Base-by-base conservation (phyloP, 352 stramenopile genomes). In the Phytophthora kernoviae region DNA sequence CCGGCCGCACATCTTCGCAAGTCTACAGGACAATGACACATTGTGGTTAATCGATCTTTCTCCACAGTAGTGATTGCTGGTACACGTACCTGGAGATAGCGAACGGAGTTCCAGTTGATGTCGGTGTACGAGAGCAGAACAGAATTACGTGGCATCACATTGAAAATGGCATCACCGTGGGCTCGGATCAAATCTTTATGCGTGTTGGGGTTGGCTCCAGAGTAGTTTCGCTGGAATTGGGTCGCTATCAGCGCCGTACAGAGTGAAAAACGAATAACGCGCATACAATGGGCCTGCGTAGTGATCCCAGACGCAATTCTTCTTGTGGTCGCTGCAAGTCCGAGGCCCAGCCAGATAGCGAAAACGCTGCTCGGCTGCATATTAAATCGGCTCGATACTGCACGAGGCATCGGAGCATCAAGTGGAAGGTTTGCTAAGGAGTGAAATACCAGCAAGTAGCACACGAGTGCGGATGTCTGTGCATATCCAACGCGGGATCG, bases 401-500 rank as follows among this genome's bases (percentile, higher is more conserved):
- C 94, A 27, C 81, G 96, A 8, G 97, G 68, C 14, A 98, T 87
- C 5, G 73, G 66, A 34, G 96, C 63, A 27, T 71, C 64, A 3
- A 98, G 73, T 5, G 94, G 94, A 22, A 98, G 68, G 60, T 98
- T 98, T 7, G 90, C 83, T 7, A 98, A 75, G 2, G 77, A 78
- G 66, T 98, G 91, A 65, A 98, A 98, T 0, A 97, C 73, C 4
- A 87, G 12, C 17, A 98, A 40, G 62, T 98, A 98, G 37, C 92
- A 83, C 1, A 68, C 14, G 2, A 96, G 67, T 0, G 73, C 63
- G 26, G 73, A 68, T 6, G 90, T 4, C 1, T 97, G 73, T 1
- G 77, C 49, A 37, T 34, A 48, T 11, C 53, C 63, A 15, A 41
- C 62, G 3, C 3, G 37, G 5, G 34, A 30, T 48, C 27, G n/a